Conservation (phyloP, 306 rosid species). For the Cucumis cinereus region DNA sequence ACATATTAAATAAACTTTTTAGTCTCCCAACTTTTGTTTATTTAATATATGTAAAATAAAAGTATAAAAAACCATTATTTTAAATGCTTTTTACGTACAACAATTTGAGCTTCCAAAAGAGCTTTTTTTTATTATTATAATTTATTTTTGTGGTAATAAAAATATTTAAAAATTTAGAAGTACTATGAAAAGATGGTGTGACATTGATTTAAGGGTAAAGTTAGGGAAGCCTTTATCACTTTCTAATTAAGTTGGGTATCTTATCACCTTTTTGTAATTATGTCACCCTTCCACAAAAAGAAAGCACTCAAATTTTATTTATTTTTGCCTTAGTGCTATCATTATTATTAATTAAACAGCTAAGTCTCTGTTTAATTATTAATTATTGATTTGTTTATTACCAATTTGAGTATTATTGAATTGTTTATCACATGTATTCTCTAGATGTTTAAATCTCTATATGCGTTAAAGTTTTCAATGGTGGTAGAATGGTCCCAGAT, state of each 20-base stretch:
- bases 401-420: too few species aligned
- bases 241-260: neutral
- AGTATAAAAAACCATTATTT: neutral
- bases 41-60: neutral
- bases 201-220: neutral
- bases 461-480: too few species aligned
- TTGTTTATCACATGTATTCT: too few species aligned
- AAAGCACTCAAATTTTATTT: too few species aligned
- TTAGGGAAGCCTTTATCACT: neutral
- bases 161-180: neutral
- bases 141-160: neutral
- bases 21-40: neutral
- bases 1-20: neutral
- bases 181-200: neutral
- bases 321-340: too few species aligned
- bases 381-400: too few species aligned
- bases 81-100: neutral
- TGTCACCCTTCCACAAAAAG: too few species aligned
- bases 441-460: too few species aligned
- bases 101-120: neutral
- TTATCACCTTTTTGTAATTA: neutral
- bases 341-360: too few species aligned
- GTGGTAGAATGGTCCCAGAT: too few species aligned
- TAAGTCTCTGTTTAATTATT: too few species aligned
- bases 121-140: too few species aligned